phyloP scores from a whole-genome alignment of 768 basidiomycete species.

The Pisolithus orientalis region DNA sequence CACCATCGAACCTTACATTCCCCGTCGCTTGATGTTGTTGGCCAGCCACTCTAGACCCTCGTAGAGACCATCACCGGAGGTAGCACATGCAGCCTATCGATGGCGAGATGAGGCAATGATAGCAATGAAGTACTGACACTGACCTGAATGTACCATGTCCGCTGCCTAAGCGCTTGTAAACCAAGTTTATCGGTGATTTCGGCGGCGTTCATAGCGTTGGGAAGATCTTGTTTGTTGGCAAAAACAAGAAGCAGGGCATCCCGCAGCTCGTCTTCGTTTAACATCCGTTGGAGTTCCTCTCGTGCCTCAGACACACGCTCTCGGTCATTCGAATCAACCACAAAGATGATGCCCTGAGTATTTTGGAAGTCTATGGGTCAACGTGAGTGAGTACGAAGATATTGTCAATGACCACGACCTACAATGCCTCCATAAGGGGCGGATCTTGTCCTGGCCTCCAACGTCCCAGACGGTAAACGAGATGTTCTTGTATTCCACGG shows the following conservation, averaged over 20 bases:
- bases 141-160: slow-evolving; percentile 98
- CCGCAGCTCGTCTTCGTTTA: slow-evolving; percentile 98
- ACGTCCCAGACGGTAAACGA: slow-evolving; percentile 99
- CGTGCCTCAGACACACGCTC: slow-evolving; percentile 99
- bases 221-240: slow-evolving; percentile 99
- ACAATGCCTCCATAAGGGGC: slow-evolving; percentile 99
- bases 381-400: slow-evolving; percentile 7
- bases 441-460: slow-evolving; percentile 99
- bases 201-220: slow-evolving; percentile 98
- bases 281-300: slow-evolving; percentile 98
- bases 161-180: slow-evolving; percentile 92
- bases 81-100: slow-evolving; percentile 89
- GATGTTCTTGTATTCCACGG: slow-evolving; percentile 99
- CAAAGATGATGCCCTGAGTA: slow-evolving; percentile 99
- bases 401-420: slow-evolving; percentile 32
- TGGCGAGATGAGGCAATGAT: slow-evolving; percentile 9
- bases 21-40: slow-evolving; percentile 73
- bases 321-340: slow-evolving; percentile 98
- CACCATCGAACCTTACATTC: slow-evolving; percentile 39
- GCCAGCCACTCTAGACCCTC: slow-evolving; percentile 98
- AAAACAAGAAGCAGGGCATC: slow-evolving; percentile 98
- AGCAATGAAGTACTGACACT: slow-evolving; percentile 19
- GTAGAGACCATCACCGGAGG: slow-evolving; percentile 96
- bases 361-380: slow-evolving; percentile 90
- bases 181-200: slow-evolving; percentile 99